A percentile compares a stretch with the other conserved stretches of the same genome.
These are phyloP conservation scores for Microdochium bolleyi DNA, from an alignment of 2,329 filamentous ascomycete species.

Conservation along the genomic window DNA sequence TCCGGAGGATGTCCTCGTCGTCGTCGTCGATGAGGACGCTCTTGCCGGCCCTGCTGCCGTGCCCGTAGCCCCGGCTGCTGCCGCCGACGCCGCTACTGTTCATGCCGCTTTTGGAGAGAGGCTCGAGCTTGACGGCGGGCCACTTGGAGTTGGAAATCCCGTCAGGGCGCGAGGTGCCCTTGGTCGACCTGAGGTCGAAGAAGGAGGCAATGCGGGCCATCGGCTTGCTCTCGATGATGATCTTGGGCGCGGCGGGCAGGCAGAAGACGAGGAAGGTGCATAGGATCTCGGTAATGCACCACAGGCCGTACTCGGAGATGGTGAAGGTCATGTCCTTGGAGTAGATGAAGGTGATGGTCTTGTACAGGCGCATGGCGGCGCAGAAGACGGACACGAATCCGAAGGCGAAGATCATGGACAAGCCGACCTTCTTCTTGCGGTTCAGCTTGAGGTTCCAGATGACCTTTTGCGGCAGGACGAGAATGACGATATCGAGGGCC, in stretches of 20 bases:
- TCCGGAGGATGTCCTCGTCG: neutral
- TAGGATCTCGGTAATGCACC: slow-evolving; percentile 35
- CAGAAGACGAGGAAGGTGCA: slow-evolving; percentile 34
- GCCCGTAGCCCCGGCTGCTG: neutral
- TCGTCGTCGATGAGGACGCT: neutral
- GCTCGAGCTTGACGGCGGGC: neutral
- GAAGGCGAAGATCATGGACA: slow-evolving; percentile 12
- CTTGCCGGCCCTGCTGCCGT: neutral
- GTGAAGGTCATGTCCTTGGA: slow-evolving; percentile 23
- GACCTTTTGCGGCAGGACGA: slow-evolving; percentile 35
- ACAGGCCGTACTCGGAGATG: slow-evolving; percentile 31
- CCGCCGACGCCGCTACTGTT: neutral
- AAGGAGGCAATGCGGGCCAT: neutral
- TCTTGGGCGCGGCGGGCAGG: slow-evolving; percentile 28
- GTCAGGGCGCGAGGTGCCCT: neutral
- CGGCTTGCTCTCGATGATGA: slow-evolving; percentile 15
- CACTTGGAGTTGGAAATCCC: neutral
- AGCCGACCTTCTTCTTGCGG: slow-evolving; percentile 17
- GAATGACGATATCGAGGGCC: slow-evolving; percentile 34
- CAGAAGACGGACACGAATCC: slow-evolving; percentile 11
- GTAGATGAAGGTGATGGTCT: slow-evolving; percentile 20
- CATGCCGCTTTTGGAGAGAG: neutral
- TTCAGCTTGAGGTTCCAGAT: slow-evolving; percentile 39
- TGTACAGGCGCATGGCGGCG: slow-evolving; percentile 26
- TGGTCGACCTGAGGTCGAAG: neutral